These are phyloP conservation scores for Fusarium sp. DNA, from an alignment of 2,329 filamentous ascomycete genomes.

Conservation along the genomic window DNA sequence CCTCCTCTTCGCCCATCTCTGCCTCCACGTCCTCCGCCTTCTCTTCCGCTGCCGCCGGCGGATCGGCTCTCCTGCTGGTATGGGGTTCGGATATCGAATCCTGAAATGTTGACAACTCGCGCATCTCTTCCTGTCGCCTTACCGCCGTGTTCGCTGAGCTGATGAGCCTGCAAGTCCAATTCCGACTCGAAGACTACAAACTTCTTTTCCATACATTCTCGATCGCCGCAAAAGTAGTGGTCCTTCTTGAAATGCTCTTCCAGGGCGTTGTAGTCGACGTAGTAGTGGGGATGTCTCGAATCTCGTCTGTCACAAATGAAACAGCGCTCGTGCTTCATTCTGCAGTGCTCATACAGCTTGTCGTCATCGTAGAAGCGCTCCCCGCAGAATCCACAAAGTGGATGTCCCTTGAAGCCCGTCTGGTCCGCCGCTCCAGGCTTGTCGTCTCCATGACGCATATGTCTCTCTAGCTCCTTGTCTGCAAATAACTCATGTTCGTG, in stretches of 20 bases:
- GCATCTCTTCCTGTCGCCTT: constrained; percentile 88
- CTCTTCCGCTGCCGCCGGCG: constrained; percentile 55
- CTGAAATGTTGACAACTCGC: constrained; percentile 84
- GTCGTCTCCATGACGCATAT: constrained; percentile 92
- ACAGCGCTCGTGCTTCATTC: constrained; percentile 93
- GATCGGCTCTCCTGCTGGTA: constrained; percentile 70
- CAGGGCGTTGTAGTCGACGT: constrained; percentile 85
- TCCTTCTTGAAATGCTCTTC: constrained; percentile 89
- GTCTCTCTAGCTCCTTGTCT: constrained; percentile 80
- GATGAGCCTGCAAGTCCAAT: constrained; percentile 94
- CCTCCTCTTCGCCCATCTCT: constrained; percentile 64
- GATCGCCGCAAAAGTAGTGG: constrained; percentile 86
- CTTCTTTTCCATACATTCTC: constrained; percentile 94
- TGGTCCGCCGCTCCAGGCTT: constrained; percentile 89
- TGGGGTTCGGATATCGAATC: constrained; percentile 81
- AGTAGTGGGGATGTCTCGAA: constrained; percentile 85
- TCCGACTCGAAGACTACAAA: constrained; percentile 97
- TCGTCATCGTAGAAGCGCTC: constrained; percentile 96
- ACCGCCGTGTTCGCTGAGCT: constrained; percentile 85
- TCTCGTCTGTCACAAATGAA: constrained; percentile 86
- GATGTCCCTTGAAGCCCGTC: constrained; percentile 95
- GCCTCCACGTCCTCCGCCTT: constrained; percentile 58
- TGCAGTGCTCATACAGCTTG: constrained; percentile 92
- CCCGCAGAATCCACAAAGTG: constrained; percentile 91
- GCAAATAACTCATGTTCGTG: constrained; percentile 97